These are phyloP conservation scores for Pezicula radicicola DNA, from an alignment of 2,329 filamentous ascomycete species.

Conservation along the genomic window DNA sequence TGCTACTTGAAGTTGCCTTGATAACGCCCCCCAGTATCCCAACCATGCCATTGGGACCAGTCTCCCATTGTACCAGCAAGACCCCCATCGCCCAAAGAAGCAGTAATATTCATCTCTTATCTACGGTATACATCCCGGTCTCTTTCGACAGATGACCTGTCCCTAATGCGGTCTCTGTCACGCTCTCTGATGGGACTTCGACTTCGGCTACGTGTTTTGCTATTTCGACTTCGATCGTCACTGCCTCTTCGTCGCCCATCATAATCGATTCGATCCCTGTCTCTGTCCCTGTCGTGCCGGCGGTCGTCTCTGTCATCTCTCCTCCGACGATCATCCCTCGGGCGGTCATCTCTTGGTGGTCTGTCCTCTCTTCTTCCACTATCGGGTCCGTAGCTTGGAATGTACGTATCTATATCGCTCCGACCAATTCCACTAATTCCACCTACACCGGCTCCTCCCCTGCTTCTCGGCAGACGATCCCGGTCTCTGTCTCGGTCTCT, in stretches of 20 bases:
- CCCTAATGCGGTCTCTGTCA: conserved; percentile 36
- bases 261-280: conserved; percentile 31
- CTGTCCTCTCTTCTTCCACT: conserved; percentile 36
- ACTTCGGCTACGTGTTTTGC: conserved; percentile 43
- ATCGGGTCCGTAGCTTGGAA: conserved; percentile 42
- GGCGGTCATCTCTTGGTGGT: conserved; percentile 32
- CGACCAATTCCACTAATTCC: not conserved
- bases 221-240: conserved; percentile 26
- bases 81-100: not conserved
- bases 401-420: conserved; percentile 45
- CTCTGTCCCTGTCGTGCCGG: conserved; percentile 35
- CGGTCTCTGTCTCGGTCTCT: conserved; percentile 6
- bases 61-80: not conserved
- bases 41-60: not conserved
- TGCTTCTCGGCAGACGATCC: conserved; percentile 5
- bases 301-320: conserved; percentile 35
- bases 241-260: conserved; percentile 29
- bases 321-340: conserved; percentile 31
- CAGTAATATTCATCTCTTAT: not conserved
- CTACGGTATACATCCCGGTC: conserved; percentile 8
- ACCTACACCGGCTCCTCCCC: conserved; percentile 14
- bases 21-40: not conserved
- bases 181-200: conserved; percentile 35
- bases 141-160: conserved; percentile 22
- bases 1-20: too few relatives aligned